phyloP scores from a whole-genome alignment of 129 eudicot species.

The Arctium lappa region DNA sequence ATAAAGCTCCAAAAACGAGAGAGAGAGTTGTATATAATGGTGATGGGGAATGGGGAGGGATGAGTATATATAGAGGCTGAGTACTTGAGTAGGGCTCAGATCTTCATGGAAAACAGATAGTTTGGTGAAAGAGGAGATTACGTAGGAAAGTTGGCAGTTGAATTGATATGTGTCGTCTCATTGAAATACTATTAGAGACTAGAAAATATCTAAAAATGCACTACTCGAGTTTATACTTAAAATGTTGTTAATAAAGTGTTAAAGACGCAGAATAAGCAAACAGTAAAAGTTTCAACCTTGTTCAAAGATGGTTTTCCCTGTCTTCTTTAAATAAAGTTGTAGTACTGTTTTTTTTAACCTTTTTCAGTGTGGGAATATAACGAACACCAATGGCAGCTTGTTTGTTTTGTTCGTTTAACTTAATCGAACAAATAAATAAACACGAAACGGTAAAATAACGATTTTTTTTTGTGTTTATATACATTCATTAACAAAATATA shows the following conservation, averaged over 20 bases:
- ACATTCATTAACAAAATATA: too few relatives aligned
- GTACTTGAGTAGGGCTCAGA: constrained; percentile 1
- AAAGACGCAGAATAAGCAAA: background rate
- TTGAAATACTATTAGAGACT: background rate
- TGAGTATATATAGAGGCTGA: constrained; percentile 33
- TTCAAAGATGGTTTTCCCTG: background rate
- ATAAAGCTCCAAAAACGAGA: background rate
- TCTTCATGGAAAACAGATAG: constrained; percentile 14
- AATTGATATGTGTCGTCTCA: constrained; percentile 1
- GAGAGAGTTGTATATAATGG: constrained; percentile 8
- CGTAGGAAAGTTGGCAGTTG: constrained; percentile 27
- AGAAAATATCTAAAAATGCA: background rate
- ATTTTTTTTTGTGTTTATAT: too few relatives aligned
- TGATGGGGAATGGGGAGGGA: background rate
- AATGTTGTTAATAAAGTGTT: background rate
- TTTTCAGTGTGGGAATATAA: too few relatives aligned
- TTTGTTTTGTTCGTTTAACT: too few relatives aligned
- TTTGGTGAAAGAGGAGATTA: constrained; percentile 25
- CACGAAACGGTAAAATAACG: too few relatives aligned
- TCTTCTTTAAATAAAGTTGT: background rate
- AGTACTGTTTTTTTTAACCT: background rate
- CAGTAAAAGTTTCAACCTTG: background rate
- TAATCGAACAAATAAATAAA: too few relatives aligned
- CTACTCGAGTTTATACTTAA: background rate
- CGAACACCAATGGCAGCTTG: too few relatives aligned